phyloP scores from a whole-genome alignment of 192 early-diverging fungal species.

The Bifiguratus adelaidae region DNA sequence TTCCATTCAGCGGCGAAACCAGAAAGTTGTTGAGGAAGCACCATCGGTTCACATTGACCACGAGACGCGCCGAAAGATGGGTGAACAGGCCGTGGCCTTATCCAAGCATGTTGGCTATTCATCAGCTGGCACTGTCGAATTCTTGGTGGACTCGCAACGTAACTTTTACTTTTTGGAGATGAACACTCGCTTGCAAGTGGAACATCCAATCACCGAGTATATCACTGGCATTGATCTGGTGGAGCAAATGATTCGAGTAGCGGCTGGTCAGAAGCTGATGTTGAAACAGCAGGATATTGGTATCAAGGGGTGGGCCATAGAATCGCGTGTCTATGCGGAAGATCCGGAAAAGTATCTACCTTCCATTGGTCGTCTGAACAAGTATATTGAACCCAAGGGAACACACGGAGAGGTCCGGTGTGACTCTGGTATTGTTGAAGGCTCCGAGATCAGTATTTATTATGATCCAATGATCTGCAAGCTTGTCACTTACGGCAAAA shows the following conservation, averaged over 20 bases:
- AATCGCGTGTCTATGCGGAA: slow-evolving; percentile 94
- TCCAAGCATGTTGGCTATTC: slow-evolving; percentile 64
- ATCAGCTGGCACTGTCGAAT: slow-evolving; percentile 70
- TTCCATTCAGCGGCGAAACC: slow-evolving; percentile 74
- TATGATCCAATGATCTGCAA: slow-evolving; percentile 97
- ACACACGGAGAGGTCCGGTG: slow-evolving; percentile 61
- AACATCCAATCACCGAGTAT: slow-evolving; percentile 72
- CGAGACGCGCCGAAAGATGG: slow-evolving; percentile 57
- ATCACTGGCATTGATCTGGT: slow-evolving; percentile 85
- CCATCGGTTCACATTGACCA: slow-evolving; percentile 62
- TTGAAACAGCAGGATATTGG: slow-evolving; percentile 67
- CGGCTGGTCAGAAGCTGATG: slow-evolving; percentile 62
- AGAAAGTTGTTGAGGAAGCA: slow-evolving; percentile 78
- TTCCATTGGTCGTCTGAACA: slow-evolving; percentile 76
- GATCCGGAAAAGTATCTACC: slow-evolving; percentile 91
- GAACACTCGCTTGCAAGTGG: slow-evolving; percentile 75
- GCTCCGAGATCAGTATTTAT: slow-evolving; percentile 88
- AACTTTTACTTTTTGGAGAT: slow-evolving; percentile 79
- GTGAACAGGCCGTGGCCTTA: slow-evolving; percentile 66
- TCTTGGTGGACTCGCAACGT: slow-evolving; percentile 55
- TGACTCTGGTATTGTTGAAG: slow-evolving; percentile 88
- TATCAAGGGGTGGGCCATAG: slow-evolving; percentile 86
- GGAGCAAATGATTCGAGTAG: slow-evolving; percentile 92
- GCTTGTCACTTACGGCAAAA: slow-evolving; percentile 73
- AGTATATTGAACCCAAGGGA: slow-evolving; percentile 72